Base-by-base conservation (phyloP, 352 stramenopile species). In the Phytophthora podocarpi region DNA sequence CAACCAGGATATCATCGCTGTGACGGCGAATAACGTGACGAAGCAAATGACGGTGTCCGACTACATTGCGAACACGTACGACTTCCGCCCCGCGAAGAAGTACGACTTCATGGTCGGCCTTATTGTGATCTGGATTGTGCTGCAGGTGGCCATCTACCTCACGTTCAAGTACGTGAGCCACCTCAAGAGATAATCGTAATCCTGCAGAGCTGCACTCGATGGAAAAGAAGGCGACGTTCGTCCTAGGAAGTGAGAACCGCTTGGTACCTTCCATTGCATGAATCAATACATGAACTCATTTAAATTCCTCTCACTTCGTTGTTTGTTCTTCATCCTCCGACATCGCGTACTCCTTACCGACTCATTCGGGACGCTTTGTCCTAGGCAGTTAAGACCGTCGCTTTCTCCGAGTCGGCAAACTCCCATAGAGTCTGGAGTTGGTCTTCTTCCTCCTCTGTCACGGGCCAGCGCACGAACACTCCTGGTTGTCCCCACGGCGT, bases 91-190 rank as follows among this genome's bases (percentile, higher is more conserved):
- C 15, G 60, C 78, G n/a, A 32, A 40, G 36, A 83, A 81, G 72
- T 71, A 76, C 57, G 66, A 70, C 39, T 79, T 78, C 58, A 70
- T 81, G 58, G 56, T 47, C 2, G 76, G 57, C 0, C 49, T 86
- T 2, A 56, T 86, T 4, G 71, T 74, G 16, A 82, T 89, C 30
- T 89, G 79, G 79, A 32, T 59, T 13, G 59, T 82, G 6, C 15
- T 82, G 30, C 79, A 89, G 37, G 0, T 79, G 2, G 63, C 40
- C 21, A 89, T 89, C 52, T 89, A 82, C 68, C 45, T 89, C n/a
- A 89, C 79, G 43, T 67, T 86, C 64, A 84, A 84, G 68, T 88
- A 80, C 63, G 78, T 88, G 56, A 88, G 76, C 67, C 78, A 88
- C 65, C 56, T 88, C n/a, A 88, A 88, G 76, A 71, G 79, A 76